These are phyloP conservation scores for Bretschneidera sinensis DNA, from an alignment of 345 rosid species.

Conservation along the genomic window DNA sequence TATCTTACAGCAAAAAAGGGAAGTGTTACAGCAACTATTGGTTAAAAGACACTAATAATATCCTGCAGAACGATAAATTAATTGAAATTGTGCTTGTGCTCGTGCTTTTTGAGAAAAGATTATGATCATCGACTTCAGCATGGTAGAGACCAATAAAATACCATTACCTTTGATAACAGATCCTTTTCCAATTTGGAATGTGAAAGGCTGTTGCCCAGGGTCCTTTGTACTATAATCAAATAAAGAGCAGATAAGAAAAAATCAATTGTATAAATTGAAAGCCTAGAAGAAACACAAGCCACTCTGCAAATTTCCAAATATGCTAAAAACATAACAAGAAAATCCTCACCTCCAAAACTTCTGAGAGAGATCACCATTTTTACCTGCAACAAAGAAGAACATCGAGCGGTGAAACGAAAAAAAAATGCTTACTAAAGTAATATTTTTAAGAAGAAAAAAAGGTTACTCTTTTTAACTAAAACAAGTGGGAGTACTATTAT, in stretches of 20 bases:
- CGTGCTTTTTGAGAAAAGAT: neutral
- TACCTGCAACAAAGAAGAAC: slow-evolving; percentile 45
- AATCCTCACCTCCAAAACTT: slow-evolving; percentile 85
- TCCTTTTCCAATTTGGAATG: slow-evolving; percentile 80
- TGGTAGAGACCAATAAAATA: neutral
- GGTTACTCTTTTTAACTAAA: neutral
- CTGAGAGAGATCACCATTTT: slow-evolving; percentile 73
- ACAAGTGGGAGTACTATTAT: no score
- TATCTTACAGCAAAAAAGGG: neutral
- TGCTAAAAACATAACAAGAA: neutral
- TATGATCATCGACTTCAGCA: neutral
- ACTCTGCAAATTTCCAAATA: neutral
- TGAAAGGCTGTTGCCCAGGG: slow-evolving; percentile 70
- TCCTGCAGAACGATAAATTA: neutral
- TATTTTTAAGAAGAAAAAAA: neutral
- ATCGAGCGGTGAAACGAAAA: neutral
- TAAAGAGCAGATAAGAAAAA: slow-evolving; percentile 13
- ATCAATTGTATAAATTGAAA: neutral
- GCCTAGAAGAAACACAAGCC: neutral
- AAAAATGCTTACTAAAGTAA: no score
- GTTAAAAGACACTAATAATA: neutral
- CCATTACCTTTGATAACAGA: slow-evolving; percentile 66
- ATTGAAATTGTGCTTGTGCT: neutral
- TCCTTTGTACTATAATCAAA: slow-evolving; percentile 72
- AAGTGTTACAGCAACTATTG: neutral